These are phyloP conservation scores for Termitomyces sp. DNA, from an alignment of 768 basidiomycete species.

Conservation along the genomic window DNA sequence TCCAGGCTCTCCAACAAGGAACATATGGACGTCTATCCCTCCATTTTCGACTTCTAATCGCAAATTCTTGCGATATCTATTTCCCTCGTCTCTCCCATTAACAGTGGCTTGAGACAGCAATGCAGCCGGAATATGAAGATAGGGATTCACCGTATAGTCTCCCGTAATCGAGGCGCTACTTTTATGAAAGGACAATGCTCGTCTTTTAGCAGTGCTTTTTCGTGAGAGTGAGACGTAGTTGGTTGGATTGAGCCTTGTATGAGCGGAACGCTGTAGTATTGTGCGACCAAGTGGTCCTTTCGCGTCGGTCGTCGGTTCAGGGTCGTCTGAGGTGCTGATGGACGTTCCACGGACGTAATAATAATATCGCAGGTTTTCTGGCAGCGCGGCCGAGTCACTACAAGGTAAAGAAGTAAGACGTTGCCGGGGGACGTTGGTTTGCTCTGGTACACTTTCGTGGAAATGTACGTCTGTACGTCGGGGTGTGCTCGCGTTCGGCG, in stretches of 20 bases:
- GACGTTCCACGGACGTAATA: constrained; percentile 9
- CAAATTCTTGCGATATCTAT: constrained; percentile 22
- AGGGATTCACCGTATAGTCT: constrained; percentile 35
- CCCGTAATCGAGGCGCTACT: constrained; percentile 27
- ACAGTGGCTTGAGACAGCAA: constrained; percentile 26
- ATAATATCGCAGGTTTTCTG: constrained; percentile 3
- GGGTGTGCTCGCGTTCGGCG: not conserved
- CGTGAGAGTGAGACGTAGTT: constrained; percentile 29
- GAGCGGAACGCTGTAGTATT: not conserved
- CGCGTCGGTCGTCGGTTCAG: not conserved
- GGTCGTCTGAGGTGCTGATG: constrained; percentile 1
- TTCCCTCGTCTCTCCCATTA: constrained; percentile 13
- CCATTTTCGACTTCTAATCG: constrained; percentile 32
- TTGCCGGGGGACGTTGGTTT: not conserved
- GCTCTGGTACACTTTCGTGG: not conserved
- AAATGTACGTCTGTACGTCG: not conserved
- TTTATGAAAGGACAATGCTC: constrained; percentile 13
- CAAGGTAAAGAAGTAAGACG: constrained; percentile 6
- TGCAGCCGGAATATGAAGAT: constrained; percentile 30
- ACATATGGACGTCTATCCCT: constrained; percentile 37
- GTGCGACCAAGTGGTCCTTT: not conserved
- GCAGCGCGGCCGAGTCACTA: constrained; percentile 1
- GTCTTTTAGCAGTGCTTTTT: constrained; percentile 19
- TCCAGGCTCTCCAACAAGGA: constrained; percentile 23
- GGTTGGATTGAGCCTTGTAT: constrained; percentile 15